A percentile compares a stretch with the other conserved stretches of the same genome.
Conservation (phyloP, 352 stramenopile genomes). For the Phytophthora meadii region DNA sequence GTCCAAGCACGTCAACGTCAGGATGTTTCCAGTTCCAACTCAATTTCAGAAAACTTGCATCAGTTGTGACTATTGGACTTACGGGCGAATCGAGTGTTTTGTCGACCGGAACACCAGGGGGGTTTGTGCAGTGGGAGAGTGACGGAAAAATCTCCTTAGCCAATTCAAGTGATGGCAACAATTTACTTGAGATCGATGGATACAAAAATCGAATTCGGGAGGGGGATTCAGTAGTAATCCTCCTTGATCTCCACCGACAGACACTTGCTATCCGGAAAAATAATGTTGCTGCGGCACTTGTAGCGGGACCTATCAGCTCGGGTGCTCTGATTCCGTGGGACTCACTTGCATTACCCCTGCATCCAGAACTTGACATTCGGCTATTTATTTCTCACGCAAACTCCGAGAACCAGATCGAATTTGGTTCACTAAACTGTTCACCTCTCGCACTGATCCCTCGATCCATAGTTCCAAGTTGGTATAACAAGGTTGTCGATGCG, state of each 20-base stretch:
- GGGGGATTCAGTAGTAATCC: conserved; percentile 50
- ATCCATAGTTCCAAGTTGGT: conserved; percentile 56
- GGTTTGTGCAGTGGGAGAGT: conserved; percentile 37
- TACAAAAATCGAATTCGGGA: conserved; percentile 36
- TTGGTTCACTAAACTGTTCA: conserved; percentile 35
- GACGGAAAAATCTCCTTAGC: conserved; percentile 23
- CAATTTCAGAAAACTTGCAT: conserved; percentile 30
- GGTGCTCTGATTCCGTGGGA: conserved; percentile 37
- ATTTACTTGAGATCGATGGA: conserved; percentile 22
- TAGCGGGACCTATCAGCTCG: conserved; percentile 23
- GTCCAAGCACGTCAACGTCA: conserved; percentile 14
- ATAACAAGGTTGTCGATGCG: conserved; percentile 64
- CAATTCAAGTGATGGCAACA: conserved; percentile 1
- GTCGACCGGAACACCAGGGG: not conserved
- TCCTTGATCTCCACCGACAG: conserved; percentile 45
- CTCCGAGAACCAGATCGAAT: conserved; percentile 29
- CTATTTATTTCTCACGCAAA: conserved; percentile 35
- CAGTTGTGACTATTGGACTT: conserved; percentile 35
- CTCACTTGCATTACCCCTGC: conserved; percentile 9
- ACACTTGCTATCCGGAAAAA: conserved; percentile 55
- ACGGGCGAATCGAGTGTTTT: conserved; percentile 12
- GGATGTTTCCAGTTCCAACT: conserved; percentile 33
- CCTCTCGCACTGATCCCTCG: conserved; percentile 43
- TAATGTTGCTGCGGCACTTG: conserved; percentile 23
- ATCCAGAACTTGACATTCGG: conserved; percentile 22